Base-by-base conservation (phyloP, 495 filamentous ascomycete species). In the Penicillium turbatum region DNA sequence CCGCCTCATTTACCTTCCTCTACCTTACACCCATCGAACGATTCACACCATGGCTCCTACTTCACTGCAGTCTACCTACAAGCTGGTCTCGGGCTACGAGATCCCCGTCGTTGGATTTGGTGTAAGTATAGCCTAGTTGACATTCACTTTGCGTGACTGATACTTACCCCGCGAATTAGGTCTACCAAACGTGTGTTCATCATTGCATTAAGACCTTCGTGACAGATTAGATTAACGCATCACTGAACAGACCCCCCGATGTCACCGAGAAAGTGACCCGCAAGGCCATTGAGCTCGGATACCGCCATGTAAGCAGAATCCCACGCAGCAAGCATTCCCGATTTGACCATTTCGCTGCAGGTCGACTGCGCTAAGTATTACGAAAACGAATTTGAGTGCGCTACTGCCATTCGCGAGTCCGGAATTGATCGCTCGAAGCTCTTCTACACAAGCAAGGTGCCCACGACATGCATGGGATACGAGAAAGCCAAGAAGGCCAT, bases 101-200 rank as follows among this genome's bases (percentile, higher is more conserved):
- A 90, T 95, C 34, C 89, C 89, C 0, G 68, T 79, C 9, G 60
- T 92, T 34, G 89, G 89, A 2, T 90, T 83, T 60, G 88, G 86
- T 44, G 85, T 87, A 78, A 63, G 83, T 75, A 46, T 17, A 13
- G 13, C 13, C 34, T 32, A 7, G 19, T 30, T 47, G 5, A 29
- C 4, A 12, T 32, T 4, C 11, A 8, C 15, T 5, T 24, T 30
- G 17, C 4, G 15, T 43, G 12, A 19, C 53, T 57, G 31, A 63
- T 50, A 39, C 48, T 40, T 31, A 16, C 39, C 34, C 32, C 17
- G 34, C 48, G 36, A 48, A 52, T 36, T 59, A 88, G 86, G 84
- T 90, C 41, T 90, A 85, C 61, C 84, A 89, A 74, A 89, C 85
- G 84, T 89, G 69, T 54, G 72, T 56, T 37, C 57, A 52, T 9